Evolutionary conservation across 2,329 filamentous ascomycete species (phyloP).

Genomic region (Aspergillus jensenii): DNA sequence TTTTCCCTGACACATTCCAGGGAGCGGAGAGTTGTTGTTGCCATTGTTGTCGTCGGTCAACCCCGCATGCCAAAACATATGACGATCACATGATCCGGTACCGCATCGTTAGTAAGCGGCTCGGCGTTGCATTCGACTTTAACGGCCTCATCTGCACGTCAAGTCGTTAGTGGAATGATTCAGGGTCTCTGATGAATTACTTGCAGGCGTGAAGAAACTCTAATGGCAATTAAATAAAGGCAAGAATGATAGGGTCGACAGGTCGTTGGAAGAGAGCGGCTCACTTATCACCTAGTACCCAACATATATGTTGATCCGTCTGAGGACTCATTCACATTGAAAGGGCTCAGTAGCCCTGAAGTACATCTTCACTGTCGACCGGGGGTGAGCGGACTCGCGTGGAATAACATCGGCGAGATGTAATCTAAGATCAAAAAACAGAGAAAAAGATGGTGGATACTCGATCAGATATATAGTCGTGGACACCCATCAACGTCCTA

Average conservation of each 20-base stretch:
- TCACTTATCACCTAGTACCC: not conserved
- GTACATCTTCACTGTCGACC: not conserved
- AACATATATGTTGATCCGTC: not conserved
- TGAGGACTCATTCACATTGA: not conserved
- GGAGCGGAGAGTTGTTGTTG: not conserved
- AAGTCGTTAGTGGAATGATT: not conserved
- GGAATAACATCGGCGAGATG: not conserved
- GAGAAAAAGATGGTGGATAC: not conserved
- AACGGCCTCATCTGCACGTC: constrained; percentile 2
- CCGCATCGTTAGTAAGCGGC: not conserved
- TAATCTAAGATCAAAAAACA: not conserved
- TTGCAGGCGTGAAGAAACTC: constrained; percentile 6
- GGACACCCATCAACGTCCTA: not conserved
- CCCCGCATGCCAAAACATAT: constrained; percentile 3
- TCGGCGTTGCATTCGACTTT: not conserved
- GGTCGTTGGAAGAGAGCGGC: not conserved
- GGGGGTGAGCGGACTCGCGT: not conserved
- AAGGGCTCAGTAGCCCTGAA: not conserved
- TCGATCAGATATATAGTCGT: constrained; percentile 4
- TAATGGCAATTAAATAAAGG: not conserved
- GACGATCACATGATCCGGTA: not conserved
- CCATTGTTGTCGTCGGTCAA: not conserved
- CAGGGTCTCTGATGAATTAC: not conserved
- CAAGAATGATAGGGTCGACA: not conserved
- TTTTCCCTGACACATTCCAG: not conserved